Conservation (phyloP, 495 filamentous ascomycete species). For the Hyaloscypha finlandica region DNA sequence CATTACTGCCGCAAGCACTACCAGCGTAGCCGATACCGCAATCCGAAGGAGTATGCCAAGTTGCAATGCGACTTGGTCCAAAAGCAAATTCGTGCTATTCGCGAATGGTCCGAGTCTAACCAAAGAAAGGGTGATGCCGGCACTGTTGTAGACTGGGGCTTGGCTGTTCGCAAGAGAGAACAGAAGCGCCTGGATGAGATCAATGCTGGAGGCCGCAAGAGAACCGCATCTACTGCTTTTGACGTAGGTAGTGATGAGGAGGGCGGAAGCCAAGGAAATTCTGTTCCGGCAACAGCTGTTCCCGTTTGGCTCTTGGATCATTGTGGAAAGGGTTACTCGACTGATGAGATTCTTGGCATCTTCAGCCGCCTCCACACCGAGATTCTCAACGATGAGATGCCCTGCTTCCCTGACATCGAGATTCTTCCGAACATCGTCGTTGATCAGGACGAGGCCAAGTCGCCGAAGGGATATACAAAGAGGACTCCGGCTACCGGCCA, state of each 20-base stretch:
- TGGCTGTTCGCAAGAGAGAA: conserved; percentile 56
- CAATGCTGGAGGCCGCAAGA: conserved; percentile 23
- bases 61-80: conserved; percentile 61
- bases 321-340: conserved; percentile 40
- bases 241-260: conserved; percentile 37
- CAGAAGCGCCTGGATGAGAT: conserved; percentile 43
- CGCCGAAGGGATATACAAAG: conserved; percentile 32
- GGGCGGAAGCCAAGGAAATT: conserved; percentile 17
- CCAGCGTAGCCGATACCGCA: conserved; percentile 71
- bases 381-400: conserved; percentile 32
- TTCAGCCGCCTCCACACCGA: conserved; percentile 38
- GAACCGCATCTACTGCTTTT: conserved; percentile 30
- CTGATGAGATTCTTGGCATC: conserved; percentile 40
- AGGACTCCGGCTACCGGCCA: conserved; percentile 29
- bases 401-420: conserved; percentile 65
- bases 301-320: conserved; percentile 44
- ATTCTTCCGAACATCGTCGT: conserved; percentile 58
- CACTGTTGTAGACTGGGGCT: conserved; percentile 49
- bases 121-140: conserved; percentile 39
- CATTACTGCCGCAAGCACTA: conserved; percentile 84
- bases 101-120: conserved; percentile 57
- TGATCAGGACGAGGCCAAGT: conserved; percentile 22
- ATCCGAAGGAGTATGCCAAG: conserved; percentile 56
- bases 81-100: conserved; percentile 57
- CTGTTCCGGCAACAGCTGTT: conserved; percentile 39